Base-by-base conservation (phyloP, 352 stramenopile genomes). In the Lagenidium giganteum region DNA sequence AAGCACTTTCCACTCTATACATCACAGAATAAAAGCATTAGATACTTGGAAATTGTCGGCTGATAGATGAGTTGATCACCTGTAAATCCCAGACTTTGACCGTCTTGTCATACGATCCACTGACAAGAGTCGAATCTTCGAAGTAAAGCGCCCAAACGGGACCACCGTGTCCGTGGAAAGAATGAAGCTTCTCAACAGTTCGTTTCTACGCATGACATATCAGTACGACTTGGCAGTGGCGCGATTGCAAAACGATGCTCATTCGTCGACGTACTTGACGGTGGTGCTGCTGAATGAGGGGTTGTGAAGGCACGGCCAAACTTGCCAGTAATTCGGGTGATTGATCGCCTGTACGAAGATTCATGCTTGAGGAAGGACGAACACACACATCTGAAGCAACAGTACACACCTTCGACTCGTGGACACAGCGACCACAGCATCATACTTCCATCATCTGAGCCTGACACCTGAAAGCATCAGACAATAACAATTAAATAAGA, bases 21-120 rank as follows among this genome's bases (percentile, higher is more conserved):
- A 26, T 13, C 3, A 27, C 16, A 30, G 14, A 39, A 16, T 8
- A 21, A 20, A 5, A 21, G 24, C 28, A 8, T 22, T 13, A 24
- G n/a, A 12, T 46, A 21, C 22, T n/a, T 11, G 26, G 18, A 25
- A 29, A 9, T 21, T 8, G 8, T 9, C 18, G 12, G 11, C 2
- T 6, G 22, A 20, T 35, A 23, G 21, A 18, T 41, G n/a, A n/a
- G n/a, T n/a, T n/a, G n/a, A n/a, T n/a, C n/a, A 48, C 54, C 54
- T 64, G 54, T 5, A 64, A 30, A 32, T 59, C 55, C 57, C 57
- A 67, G 28, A 67, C 35, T 35, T 67, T 67, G 27, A 67, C 43
- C 1, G 57, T 67, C 25, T 67, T 67, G 57, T 65, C 56, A 34
- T 65, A 65, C n/a, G 57, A 67, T 9, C 57, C 57, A 42, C 57